Evolutionary conservation across 139 green algal species (phyloP).

Genomic region (Astrephomene gubernaculifera): DNA sequence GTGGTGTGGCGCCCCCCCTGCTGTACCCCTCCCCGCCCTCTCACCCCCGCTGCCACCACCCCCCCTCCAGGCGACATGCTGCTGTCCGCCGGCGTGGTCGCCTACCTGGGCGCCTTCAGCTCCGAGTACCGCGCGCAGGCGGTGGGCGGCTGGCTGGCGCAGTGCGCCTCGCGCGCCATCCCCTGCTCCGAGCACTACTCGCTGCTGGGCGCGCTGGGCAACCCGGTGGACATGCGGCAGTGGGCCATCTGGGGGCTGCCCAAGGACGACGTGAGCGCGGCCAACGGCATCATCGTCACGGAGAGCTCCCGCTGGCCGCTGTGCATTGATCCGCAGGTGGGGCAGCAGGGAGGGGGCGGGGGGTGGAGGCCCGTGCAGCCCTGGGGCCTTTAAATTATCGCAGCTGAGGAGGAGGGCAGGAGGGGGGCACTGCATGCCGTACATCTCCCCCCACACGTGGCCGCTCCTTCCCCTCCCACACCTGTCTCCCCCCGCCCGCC

Average conservation of each 20-base stretch:
- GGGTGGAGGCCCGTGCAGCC: no score
- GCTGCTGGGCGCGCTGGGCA: constrained; percentile 65
- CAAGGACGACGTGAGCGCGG: constrained; percentile 81
- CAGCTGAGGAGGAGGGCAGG: no score
- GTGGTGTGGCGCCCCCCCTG: no score
- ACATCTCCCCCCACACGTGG: no score
- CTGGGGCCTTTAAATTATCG: no score
- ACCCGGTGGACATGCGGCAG: constrained; percentile 78
- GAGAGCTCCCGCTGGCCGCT: constrained; percentile 78
- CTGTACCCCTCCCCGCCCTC: no score
- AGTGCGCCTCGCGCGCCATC: background rate
- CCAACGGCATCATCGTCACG: constrained; percentile 78
- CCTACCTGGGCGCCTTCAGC: constrained; percentile 82
- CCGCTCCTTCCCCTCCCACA: no score
- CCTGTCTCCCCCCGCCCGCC: no score
- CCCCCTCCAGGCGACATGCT: constrained; percentile 74
- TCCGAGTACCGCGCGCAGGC: constrained; percentile 51
- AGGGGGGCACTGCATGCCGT: no score
- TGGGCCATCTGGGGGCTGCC: constrained; percentile 87
- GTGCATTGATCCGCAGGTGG: constrained; percentile 85
- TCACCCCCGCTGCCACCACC: no score
- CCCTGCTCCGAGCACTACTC: constrained; percentile 60
- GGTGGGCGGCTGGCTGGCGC: constrained; percentile 31
- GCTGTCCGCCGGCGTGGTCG: constrained; percentile 72
- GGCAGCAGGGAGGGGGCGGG: no score